Percentiles rank a stretch among this genome's conserved stretches.
These are phyloP conservation scores for Nepenthes mirabilis DNA, from an alignment of 148 eudicot species.

Conservation along the genomic window DNA sequence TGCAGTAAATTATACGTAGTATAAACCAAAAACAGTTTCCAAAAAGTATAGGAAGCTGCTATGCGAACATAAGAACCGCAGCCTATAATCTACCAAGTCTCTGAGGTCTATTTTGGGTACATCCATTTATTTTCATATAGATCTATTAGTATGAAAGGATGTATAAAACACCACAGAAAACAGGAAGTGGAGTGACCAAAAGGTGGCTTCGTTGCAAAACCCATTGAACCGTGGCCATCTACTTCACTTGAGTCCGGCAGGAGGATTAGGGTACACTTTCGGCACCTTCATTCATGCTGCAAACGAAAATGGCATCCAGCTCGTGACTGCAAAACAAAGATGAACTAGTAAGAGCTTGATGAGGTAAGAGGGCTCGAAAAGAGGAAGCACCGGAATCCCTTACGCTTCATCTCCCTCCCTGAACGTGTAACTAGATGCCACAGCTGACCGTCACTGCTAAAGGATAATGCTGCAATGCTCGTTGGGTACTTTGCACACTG, in stretches of 20 bases:
- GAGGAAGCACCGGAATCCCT: not conserved
- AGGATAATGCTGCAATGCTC: constrained; percentile 86
- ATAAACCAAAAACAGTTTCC: too few species aligned
- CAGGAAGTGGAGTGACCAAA: too few species aligned
- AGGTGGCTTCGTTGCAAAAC: too few species aligned
- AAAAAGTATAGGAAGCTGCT: too few species aligned
- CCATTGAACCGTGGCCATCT: too few species aligned
- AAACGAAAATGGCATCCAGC: constrained; percentile 74
- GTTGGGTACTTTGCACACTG: constrained; percentile 84
- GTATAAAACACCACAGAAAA: too few species aligned
- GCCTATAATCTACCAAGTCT: too few species aligned
- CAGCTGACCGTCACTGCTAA: constrained; percentile 71
- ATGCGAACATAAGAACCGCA: too few species aligned
- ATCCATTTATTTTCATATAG: too few species aligned
- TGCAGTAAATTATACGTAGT: too few species aligned
- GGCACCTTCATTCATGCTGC: constrained; percentile 90
- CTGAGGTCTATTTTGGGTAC: too few species aligned
- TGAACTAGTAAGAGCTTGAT: not conserved
- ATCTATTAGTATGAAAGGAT: too few species aligned
- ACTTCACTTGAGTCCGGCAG: constrained; percentile 22
- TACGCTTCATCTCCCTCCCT: constrained; percentile 86
- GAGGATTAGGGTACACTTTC: constrained; percentile 55
- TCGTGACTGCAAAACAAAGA: constrained; percentile 60
- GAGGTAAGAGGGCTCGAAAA: not conserved
- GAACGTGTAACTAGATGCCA: constrained; percentile 87